Percentiles rank a stretch among this genome's conserved stretches.
Conservation (phyloP, 169 alveolate genomes). For the Cryptosporidium bovis region DNA sequence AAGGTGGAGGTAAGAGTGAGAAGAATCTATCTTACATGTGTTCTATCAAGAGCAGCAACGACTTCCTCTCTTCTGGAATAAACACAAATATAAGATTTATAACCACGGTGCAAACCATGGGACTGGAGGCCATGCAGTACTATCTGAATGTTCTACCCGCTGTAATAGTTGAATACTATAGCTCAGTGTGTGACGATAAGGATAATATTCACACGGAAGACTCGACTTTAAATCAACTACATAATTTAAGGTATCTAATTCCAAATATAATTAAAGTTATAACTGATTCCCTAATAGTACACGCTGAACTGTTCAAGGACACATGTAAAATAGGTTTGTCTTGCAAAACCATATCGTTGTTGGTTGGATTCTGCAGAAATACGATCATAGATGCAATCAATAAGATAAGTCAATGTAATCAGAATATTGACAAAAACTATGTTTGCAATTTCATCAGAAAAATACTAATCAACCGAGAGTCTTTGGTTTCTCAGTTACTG, state of each 20-base stretch:
- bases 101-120: constrained; percentile 49
- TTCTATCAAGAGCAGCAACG: constrained; percentile 42
- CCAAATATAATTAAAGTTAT: constrained; percentile 1
- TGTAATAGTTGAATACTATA: not conserved
- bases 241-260: not conserved
- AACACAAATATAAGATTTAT: constrained; percentile 19
- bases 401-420: not conserved
- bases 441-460: not conserved
- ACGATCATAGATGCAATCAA: not conserved
- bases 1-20: not conserved
- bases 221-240: not conserved
- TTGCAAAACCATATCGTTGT: constrained; percentile 27
- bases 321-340: constrained; percentile 51
- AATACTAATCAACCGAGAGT: not conserved
- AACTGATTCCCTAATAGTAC: constrained; percentile 16
- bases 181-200: too few relatives aligned
- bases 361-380: constrained; percentile 52
- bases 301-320: constrained; percentile 12
- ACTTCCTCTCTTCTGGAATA: constrained; percentile 27
- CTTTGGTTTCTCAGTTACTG: constrained; percentile 14
- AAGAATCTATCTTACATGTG: constrained; percentile 5
- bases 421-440: not conserved
- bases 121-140: constrained; percentile 41
- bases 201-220: not conserved
- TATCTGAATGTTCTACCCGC: not conserved